Base-by-base conservation (phyloP, 2,329 filamentous ascomycete species). In the Cercospora beticola region DNA sequence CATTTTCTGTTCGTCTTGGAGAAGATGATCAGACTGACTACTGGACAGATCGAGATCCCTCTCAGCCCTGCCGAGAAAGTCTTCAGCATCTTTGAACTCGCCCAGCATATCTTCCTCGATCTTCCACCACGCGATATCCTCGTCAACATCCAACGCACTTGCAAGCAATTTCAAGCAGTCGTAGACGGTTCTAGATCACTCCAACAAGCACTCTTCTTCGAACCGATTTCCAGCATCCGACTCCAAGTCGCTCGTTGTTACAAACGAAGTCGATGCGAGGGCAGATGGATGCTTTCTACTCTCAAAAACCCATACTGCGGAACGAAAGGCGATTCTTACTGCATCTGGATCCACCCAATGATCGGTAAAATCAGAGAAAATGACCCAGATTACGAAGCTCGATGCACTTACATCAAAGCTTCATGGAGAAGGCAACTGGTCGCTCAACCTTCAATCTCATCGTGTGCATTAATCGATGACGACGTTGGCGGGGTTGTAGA, bases 31-130 rank as follows among this genome's bases (percentile, higher is more conserved):
- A 26, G 0, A 6, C 21, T 52, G 46, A 52, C 23, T 1, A 7
- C 21, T 5, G 10, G 9, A 52, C 10, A 54, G 49, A 26, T 54
- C 21, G 46, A 49, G 9, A 14, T 23, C 5, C 46, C 10, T 23
- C 21, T 26, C 21, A 54, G 21, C 21, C 18, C 49, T 26, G 58
- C 10, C 0, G 36, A n/a, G 6, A 61, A 23, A 10, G 33, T 28
- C 18, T 68, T 72, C 61, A 28, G 21, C 33, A 72, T 68, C 31
- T 56, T 66, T 10, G 71, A 73, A 67, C 76, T 80, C 28, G 77
- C 81, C n/a, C 76, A 77, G 30, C 30, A 36, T n/a, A 71, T 74
- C 43, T 63, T 72, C 14, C 46, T 68, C 5, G 14, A 66, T 4
- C 52, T 73, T 7, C 66, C 71, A 2, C 56, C 56, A 12, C 43